Evolutionary conservation across 108 stramenopile genomes (phyloP), one percentile per base, ranked within the genome.

Genomic region (Stephanodiscus triporus): DNA sequence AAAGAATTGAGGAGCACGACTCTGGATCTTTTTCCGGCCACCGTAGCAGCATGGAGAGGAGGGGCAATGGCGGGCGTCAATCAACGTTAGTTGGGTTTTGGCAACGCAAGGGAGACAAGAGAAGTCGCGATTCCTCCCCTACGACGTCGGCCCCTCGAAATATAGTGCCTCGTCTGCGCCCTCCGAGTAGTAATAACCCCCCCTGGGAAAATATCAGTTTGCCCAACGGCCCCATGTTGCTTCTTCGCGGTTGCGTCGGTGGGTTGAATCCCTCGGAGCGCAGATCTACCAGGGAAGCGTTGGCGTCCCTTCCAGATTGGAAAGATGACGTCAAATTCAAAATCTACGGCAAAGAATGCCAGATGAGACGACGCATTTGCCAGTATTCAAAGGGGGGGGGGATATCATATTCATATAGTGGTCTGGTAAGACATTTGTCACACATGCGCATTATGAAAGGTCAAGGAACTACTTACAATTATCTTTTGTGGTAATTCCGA

Each of bases 341-440:
- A 34, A 71, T 71, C 11, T 78, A 50, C 63, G 77, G 77, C 16
- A 78, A 71, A 51, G 49, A 58, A 42, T 78, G 77, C n/a, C 47
- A 34, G n/a, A 78, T 78, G 77, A 71, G 77, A 64, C 37, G 77
- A n/a, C 64, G 77, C 22, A 66, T 71, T 30, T 78, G 77, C 29
- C 77, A 78, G 43, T 78, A 66, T 64, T 71, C 70, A 8, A 19
- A 58, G n/a, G 56, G 64, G 5, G 77, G 77, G 1, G 43, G 69
- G 10, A 20, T 71, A 24, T 66, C 69, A 50, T 78, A 78, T 78
- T 71, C 77, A 4, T 78, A 78, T 54, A 78, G 77, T 32, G 77
- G 77, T 20, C 49, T 70, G 24, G 58, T 59, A 37, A 59, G 58
- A 29, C 7, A 26, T 22, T 20, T 20, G 17, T 40, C 40, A 40